Percentiles rank a stretch among this genome's conserved stretches.
Conservation (phyloP, 306 rosid species). For the Vicia faba region DNA sequence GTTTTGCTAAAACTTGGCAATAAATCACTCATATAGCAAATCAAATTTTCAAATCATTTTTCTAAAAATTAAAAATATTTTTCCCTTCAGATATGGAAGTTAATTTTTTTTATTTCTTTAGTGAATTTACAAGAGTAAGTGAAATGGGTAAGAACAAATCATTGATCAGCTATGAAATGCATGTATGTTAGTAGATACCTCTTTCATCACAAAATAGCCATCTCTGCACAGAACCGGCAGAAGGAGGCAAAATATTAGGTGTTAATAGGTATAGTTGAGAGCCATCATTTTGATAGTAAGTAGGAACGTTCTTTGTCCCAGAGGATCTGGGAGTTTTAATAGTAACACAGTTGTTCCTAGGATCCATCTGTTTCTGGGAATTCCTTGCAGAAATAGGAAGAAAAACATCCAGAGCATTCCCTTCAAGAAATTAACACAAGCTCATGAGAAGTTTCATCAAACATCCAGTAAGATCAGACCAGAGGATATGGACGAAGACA, state of each 20-base stretch:
- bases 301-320: constrained; percentile 53
- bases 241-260: constrained; percentile 75
- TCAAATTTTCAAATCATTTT: constrained; percentile 25
- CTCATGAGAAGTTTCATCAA: constrained; percentile 41
- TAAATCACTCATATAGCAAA: constrained; percentile 19
- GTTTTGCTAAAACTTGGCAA: constrained; percentile 40
- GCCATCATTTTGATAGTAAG: constrained; percentile 83
- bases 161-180: constrained; percentile 19
- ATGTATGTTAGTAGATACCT: constrained; percentile 49
- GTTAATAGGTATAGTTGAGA: constrained; percentile 65
- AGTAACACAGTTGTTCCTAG: constrained; percentile 38
- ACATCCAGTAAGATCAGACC: constrained; percentile 30
- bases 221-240: constrained; percentile 54
- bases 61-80: constrained; percentile 14
- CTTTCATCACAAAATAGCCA: constrained; percentile 65
- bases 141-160: constrained; percentile 20
- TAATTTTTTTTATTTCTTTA: constrained; percentile 26
- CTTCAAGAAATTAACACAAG: constrained; percentile 48
- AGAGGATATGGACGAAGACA: constrained; percentile 19
- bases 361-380: constrained; percentile 42
- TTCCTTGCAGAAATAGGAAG: constrained; percentile 54
- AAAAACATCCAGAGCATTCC: constrained; percentile 55
- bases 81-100: constrained; percentile 38
- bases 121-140: constrained; percentile 35
- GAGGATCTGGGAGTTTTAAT: constrained; percentile 37